Evolutionary conservation across 2,329 filamentous ascomycete genomes (phyloP).

Genomic region (Myriangium duriaei): DNA sequence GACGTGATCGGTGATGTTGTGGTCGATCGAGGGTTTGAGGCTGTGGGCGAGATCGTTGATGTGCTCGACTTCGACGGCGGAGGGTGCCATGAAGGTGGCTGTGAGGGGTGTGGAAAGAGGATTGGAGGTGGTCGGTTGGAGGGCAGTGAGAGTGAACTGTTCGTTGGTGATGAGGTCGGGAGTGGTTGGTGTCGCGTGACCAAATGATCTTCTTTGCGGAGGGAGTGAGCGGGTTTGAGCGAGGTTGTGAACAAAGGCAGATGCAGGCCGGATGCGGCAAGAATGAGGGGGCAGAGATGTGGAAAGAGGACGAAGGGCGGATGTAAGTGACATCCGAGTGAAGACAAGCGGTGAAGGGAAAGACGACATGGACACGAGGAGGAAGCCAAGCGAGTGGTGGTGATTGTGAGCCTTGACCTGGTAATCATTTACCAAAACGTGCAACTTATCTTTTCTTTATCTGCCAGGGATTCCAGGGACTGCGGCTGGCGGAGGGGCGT

Average conservation of each 20-base stretch:
- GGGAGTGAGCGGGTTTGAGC: not conserved
- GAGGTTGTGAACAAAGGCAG: not conserved
- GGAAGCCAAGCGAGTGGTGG: too few species aligned
- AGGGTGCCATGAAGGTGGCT: slow-evolving; percentile 19
- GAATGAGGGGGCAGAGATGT: not conserved
- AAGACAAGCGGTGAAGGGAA: not conserved
- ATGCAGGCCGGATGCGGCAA: not conserved
- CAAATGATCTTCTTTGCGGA: not conserved
- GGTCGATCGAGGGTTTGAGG: slow-evolving; percentile 15
- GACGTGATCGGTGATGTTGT: slow-evolving; percentile 27
- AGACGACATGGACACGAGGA: too few species aligned
- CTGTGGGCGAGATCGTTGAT: slow-evolving; percentile 18
- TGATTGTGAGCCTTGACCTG: too few species aligned
- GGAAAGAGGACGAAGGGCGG: not conserved
- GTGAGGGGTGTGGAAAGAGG: not conserved
- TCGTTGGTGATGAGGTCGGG: not conserved
- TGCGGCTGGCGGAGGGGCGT: too few species aligned
- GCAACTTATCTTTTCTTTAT: too few species aligned
- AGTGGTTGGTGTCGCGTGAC: not conserved
- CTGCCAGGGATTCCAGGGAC: too few species aligned
- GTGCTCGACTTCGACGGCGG: slow-evolving; percentile 18
- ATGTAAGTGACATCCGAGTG: not conserved
- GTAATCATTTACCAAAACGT: too few species aligned
- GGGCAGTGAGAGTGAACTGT: not conserved
- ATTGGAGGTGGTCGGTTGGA: not conserved